These are phyloP conservation scores for Russula emetica DNA, from an alignment of 768 basidiomycete species.

Conservation along the genomic window DNA sequence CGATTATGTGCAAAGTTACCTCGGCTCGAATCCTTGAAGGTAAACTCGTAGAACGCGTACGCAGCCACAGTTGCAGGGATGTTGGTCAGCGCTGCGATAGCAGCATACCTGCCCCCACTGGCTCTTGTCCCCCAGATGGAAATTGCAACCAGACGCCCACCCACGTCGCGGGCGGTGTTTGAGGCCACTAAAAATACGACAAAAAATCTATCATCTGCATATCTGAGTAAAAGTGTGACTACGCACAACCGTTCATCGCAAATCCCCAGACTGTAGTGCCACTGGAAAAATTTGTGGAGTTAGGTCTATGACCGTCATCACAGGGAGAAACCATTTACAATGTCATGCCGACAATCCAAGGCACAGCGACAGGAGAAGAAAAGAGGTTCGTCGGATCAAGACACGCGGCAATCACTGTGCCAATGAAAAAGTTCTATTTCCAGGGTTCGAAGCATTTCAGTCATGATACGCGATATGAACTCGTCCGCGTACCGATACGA, in stretches of 20 bases:
- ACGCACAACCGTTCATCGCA: conserved; percentile 30
- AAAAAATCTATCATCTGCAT: not conserved
- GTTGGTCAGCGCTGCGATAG: conserved; percentile 34
- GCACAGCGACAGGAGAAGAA: conserved; percentile 28
- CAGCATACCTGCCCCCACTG: conserved; percentile 34
- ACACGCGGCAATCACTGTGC: conserved; percentile 30
- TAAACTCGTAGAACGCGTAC: conserved; percentile 31
- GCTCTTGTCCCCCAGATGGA: conserved; percentile 33
- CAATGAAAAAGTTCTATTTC: conserved; percentile 30
- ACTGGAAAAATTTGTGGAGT: conserved; percentile 13
- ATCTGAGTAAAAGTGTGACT: not conserved
- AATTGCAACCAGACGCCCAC: conserved; percentile 31
- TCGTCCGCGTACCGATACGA: conserved; percentile 34
- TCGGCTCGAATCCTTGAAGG: conserved; percentile 32
- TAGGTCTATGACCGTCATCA: not conserved
- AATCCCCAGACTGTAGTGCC: conserved; percentile 31
- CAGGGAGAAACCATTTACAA: conserved; percentile 24
- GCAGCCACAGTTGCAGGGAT: conserved; percentile 33
- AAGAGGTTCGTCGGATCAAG: conserved; percentile 34
- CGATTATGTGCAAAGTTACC: conserved; percentile 20
- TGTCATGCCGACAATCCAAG: conserved; percentile 31
- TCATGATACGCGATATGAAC: not conserved
- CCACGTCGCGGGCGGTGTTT: conserved; percentile 33
- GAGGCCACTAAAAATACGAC: conserved; percentile 29
- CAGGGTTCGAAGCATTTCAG: not conserved